A percentile compares a stretch with the other conserved stretches of the same genome.
These are phyloP conservation scores for Fusarium drepaniforme DNA, from an alignment of 2,329 filamentous ascomycete species.

Conservation along the genomic window DNA sequence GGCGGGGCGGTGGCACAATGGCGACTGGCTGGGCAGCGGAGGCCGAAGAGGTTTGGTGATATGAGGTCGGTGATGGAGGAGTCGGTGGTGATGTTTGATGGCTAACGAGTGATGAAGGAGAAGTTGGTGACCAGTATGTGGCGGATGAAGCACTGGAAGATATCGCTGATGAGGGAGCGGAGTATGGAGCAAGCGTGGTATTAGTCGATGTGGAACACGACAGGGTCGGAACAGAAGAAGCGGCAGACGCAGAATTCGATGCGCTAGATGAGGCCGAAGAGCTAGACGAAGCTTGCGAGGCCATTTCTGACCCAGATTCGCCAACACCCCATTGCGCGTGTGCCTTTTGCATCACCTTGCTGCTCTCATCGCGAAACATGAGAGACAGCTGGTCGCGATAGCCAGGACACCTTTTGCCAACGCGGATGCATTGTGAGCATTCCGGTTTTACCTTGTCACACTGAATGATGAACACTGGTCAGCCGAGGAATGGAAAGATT, in stretches of 20 bases:
- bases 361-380: conserved; percentile 76
- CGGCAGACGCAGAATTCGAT: conserved; percentile 31
- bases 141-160: conserved; percentile 32
- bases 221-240: conserved; percentile 22
- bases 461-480: conserved; percentile 48
- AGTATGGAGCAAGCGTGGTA: conserved; percentile 26
- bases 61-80: conserved; percentile 33
- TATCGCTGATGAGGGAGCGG: conserved; percentile 18
- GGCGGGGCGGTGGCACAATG: conserved; percentile 17
- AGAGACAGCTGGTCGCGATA: conserved; percentile 74
- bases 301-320: conserved; percentile 35
- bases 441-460: conserved; percentile 72
- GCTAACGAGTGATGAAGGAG: conserved; percentile 26
- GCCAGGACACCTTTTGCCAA: conserved; percentile 71
- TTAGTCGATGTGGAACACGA: conserved; percentile 24
- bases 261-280: conserved; percentile 35
- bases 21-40: neutral
- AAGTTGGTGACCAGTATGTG: conserved; percentile 35
- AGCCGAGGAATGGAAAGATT: conserved; percentile 10
- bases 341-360: conserved; percentile 70
- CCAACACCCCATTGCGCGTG: conserved; percentile 62
- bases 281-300: conserved; percentile 41
- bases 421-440: conserved; percentile 72
- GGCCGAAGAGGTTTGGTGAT: conserved; percentile 7
- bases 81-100: conserved; percentile 31